A percentile compares a stretch with the other conserved stretches of the same genome.
These are phyloP conservation scores for Tremella yokohamensis DNA, from an alignment of 768 basidiomycete species.

Conservation along the genomic window DNA sequence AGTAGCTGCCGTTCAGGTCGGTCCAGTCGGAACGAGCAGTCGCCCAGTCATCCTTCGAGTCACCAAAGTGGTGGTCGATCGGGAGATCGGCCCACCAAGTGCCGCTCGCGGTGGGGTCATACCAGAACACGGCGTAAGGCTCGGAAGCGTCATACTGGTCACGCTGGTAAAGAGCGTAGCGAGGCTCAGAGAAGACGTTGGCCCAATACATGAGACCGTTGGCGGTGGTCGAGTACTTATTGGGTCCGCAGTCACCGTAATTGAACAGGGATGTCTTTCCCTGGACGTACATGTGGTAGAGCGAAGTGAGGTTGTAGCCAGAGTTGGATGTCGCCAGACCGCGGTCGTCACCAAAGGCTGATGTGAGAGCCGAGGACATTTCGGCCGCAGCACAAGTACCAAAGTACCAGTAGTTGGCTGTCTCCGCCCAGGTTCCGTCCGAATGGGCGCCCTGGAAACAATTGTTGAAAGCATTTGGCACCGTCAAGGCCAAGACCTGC, in stretches of 20 bases:
- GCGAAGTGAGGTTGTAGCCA: conserved; percentile 67
- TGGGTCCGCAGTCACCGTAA: conserved; percentile 72
- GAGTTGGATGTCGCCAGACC: conserved; percentile 68
- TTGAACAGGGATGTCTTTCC: conserved; percentile 69
- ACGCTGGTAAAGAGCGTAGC: conserved; percentile 83
- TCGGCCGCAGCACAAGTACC: conserved; percentile 88
- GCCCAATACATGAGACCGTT: conserved; percentile 81
- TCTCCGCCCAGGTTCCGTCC: conserved; percentile 92
- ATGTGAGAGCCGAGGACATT: conserved; percentile 73
- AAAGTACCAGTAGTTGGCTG: conserved; percentile 70
- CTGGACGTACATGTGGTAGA: conserved; percentile 82
- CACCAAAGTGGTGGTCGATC: conserved; percentile 78
- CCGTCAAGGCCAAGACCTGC: conserved; percentile 64
- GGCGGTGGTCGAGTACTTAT: conserved; percentile 92
- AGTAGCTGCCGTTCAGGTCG: conserved; percentile 71
- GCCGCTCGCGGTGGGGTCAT: conserved; percentile 73
- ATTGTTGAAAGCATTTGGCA: conserved; percentile 70
- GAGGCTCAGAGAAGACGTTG: conserved; percentile 63
- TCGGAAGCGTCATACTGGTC: conserved; percentile 74
- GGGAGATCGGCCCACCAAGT: conserved; percentile 87
- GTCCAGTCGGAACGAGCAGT: conserved; percentile 93
- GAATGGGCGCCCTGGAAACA: conserved; percentile 60
- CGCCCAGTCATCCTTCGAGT: conserved; percentile 73
- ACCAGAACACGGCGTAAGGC: conserved; percentile 87
- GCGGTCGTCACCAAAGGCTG: conserved; percentile 80